Base-by-base conservation (phyloP, 129 eudicot species). In the Mikania micrantha region DNA sequence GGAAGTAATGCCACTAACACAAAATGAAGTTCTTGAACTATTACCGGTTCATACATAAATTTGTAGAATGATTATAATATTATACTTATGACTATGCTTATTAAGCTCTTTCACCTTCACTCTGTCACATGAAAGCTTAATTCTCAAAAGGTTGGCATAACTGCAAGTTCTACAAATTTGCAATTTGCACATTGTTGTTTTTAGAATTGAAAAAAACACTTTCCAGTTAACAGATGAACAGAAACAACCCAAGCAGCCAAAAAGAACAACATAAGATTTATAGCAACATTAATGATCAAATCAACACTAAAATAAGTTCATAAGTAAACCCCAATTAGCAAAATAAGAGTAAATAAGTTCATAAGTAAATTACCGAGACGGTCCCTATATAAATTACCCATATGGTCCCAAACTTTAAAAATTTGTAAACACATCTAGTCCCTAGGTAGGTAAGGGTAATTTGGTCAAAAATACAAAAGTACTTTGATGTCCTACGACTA, bases 21-120 rank as follows among this genome's bases (percentile, higher is more conserved):
- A 64, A 53, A 64, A 12, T 21, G 53, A 65, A 34, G 8, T 58
- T 15, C 20, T 58, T 58, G 36, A 32, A 32, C 7, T 3, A 7
- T 32, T 32, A 32, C 36, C 6, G 36, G 0, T 32, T 28, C 4
- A 4, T 28, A 28, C 32, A 28, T 2, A 28, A 28, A 28, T 28
- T 28, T 4, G 27, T 32, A 45, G 34, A 32, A 17, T 60, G 47
- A 19, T 60, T 60, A 16, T 8, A 34, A 24, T 2, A 32, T 29
- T 32, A 32, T 3, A 61, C 8, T n/a, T n/a, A n/a, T n/a, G n/a
- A n/a, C n/a, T n/a, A 61, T 61, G 36, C 36, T 9, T 52, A 52
- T 47, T 47, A 12, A 67, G 21, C 72, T 67, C 44, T 44, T 44
- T 66, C 60, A 48, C 60, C 50, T 29, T 29, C 19, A 60, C 60